Base-by-base conservation (phyloP, 2,329 filamentous ascomycete species). In the Colletotrichum lentis region DNA sequence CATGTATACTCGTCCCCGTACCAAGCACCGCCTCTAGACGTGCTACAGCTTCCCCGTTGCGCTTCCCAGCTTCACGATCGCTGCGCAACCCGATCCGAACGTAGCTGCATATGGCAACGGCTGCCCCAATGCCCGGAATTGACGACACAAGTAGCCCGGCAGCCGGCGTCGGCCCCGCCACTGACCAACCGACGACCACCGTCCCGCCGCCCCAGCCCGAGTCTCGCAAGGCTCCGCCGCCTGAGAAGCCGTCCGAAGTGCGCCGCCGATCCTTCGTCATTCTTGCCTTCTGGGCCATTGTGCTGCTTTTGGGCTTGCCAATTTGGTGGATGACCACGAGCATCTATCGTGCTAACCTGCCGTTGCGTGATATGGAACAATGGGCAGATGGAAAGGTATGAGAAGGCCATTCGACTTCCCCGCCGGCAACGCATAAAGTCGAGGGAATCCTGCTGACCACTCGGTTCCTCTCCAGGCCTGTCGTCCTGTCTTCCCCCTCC, bases 311-410 rank as follows among this genome's bases (percentile, higher is more conserved):
- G 6, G 96, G 96, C 3, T 78, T 99, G 72, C 96, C 96, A 65
- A 90, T 97, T 86, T 99, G 96, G 96, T 96, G 93, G 89, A 90
- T 89, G 78, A 98, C 96, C 0, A 99, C 96, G 4, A 91, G 92
- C 0, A 97, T 98, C 63, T 94, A 97, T 78, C 88, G 96, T 63
- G 94, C 95, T 14, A 86, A 89, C 52, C 82, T 99, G 73, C 96
- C 96, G 5, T 79, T 97, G 72, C 86, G 91, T 75, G 86, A 90
- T 62, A 99, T 99, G 96, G 87, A 91, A 72, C 87, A 91, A 70
- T 98, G 96, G 95, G 92, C 93, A 11, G 92, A 96, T 75, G 94
- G 94, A 71, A 93, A 91, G 85, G 94, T 96, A 60, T n/a, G 35
- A 18, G 20, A 41, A 24, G 78, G 70, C 81, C 31, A 31, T 43